Conservation (phyloP, 1,139 yeast genomes). For the Spathaspora jeffriesii region DNA sequence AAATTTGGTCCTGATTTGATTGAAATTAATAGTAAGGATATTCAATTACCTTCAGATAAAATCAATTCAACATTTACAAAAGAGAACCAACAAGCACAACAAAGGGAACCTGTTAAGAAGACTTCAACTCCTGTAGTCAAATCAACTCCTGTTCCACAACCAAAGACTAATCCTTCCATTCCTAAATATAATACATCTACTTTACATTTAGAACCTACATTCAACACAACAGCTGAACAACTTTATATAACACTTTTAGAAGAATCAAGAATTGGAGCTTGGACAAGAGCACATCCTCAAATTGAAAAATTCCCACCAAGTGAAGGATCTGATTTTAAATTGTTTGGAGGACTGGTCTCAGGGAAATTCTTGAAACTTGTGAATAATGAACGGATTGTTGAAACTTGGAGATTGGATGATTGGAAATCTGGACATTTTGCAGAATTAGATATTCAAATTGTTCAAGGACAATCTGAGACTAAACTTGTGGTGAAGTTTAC, state of each 20-base stretch:
- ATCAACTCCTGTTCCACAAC: constrained; percentile 5
- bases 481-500: constrained; percentile 74
- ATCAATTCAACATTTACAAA: constrained; percentile 70
- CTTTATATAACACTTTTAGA: constrained; percentile 75
- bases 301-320: constrained; percentile 51
- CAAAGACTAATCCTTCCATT: constrained; percentile 18
- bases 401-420: constrained; percentile 84
- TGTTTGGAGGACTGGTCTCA: constrained; percentile 88
- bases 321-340: constrained; percentile 62
- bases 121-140: constrained; percentile 4
- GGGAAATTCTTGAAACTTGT: constrained; percentile 67
- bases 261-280: constrained; percentile 76
- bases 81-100: constrained; percentile 50
- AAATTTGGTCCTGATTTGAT: constrained; percentile 80
- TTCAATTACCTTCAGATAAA: constrained; percentile 69
- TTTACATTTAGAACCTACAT: constrained; percentile 73
- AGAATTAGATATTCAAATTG: constrained; percentile 60
- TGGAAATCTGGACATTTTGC: constrained; percentile 91
- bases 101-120: not conserved
- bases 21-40: constrained; percentile 75
- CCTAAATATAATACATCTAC: constrained; percentile 81
- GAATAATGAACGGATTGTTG: constrained; percentile 58
- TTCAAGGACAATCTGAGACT: constrained; percentile 83
- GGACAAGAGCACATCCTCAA: constrained; percentile 81
- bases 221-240: constrained; percentile 88